phyloP scores from a whole-genome alignment of 2,329 filamentous ascomycete genomes.

The Hymenoscyphus occultus region DNA sequence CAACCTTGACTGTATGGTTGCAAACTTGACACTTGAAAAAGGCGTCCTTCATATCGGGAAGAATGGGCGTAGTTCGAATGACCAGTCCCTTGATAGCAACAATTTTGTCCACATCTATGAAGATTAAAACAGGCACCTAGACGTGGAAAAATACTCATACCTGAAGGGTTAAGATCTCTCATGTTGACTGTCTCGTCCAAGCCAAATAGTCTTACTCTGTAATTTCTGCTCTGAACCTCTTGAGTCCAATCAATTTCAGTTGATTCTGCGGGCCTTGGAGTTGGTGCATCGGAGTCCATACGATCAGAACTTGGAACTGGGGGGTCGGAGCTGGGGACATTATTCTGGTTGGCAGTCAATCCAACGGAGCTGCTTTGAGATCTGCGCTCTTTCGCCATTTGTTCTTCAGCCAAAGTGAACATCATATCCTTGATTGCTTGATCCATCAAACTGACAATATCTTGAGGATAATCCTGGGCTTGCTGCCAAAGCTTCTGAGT shows the following conservation, averaged over 20 bases:
- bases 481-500: slow-evolving; percentile 96
- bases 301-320: slow-evolving; percentile 64
- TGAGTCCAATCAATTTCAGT: slow-evolving; percentile 62
- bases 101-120: slow-evolving; percentile 85
- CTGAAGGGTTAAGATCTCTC: slow-evolving; percentile 87
- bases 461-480: slow-evolving; percentile 87
- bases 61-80: slow-evolving; percentile 91
- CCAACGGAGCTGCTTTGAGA: slow-evolving; percentile 54
- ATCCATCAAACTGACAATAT: slow-evolving; percentile 96
- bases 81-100: slow-evolving; percentile 94
- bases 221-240: slow-evolving; percentile 78
- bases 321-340: slow-evolving; percentile 15
- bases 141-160: slow-evolving; percentile 40
- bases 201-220: slow-evolving; percentile 86
- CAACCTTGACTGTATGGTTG: slow-evolving; percentile 84
- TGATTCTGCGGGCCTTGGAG: slow-evolving; percentile 44
- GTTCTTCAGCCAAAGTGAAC: slow-evolving; percentile 80
- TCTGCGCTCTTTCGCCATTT: slow-evolving; percentile 66
- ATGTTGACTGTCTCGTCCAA: slow-evolving; percentile 85
- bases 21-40: slow-evolving; percentile 96
- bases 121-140: slow-evolving; percentile 29
- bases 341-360: slow-evolving; percentile 44
- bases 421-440: slow-evolving; percentile 90
- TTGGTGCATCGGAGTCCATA: slow-evolving; percentile 47
- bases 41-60: slow-evolving; percentile 98